Percentiles rank a stretch among this genome's conserved stretches.
phyloP scores from a whole-genome alignment of 228 moss, liverwort and hornwort genomes.

The Sphagnum magellanicum region DNA sequence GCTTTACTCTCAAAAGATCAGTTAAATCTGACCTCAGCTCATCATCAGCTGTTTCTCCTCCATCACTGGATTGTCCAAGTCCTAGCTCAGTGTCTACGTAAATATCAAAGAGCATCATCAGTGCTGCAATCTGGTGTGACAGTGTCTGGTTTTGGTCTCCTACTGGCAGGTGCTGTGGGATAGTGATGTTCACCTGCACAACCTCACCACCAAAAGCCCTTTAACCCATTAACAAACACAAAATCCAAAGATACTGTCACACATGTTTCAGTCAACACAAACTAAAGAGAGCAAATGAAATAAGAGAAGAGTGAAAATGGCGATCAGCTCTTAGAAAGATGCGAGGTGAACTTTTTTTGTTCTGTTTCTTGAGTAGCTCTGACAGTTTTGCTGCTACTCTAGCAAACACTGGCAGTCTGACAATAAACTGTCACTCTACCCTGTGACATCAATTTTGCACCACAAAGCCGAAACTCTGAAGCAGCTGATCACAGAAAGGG shows the following conservation, averaged over 20 bases:
- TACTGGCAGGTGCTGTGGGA: conserved; percentile 45
- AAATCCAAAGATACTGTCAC: too few species aligned
- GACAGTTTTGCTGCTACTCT: too few species aligned
- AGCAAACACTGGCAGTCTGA: too few species aligned
- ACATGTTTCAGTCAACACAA: background rate
- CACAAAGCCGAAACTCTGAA: too few species aligned
- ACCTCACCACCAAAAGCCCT: background rate
- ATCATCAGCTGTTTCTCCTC: background rate
- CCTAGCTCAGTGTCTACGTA: conserved; percentile 19
- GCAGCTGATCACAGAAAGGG: too few species aligned
- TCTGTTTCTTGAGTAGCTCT: background rate
- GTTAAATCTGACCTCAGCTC: conserved; percentile 1
- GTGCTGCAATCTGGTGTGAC: conserved; percentile 69
- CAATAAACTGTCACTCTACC: too few species aligned
- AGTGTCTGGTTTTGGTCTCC: conserved; percentile 57
- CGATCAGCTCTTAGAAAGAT: background rate
- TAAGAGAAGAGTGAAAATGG: conserved; percentile 3
- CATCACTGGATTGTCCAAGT: conserved; percentile 4
- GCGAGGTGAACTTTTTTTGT: background rate
- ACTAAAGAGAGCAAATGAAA: background rate
- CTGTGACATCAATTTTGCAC: too few species aligned
- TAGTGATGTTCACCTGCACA: conserved; percentile 61
- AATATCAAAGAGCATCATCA: conserved; percentile 68
- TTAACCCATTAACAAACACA: too few species aligned
- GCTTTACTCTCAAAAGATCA: conserved; percentile 17